Conservation (phyloP, 176 grass and related monocot species). For the Aegilops bicornis region DNA sequence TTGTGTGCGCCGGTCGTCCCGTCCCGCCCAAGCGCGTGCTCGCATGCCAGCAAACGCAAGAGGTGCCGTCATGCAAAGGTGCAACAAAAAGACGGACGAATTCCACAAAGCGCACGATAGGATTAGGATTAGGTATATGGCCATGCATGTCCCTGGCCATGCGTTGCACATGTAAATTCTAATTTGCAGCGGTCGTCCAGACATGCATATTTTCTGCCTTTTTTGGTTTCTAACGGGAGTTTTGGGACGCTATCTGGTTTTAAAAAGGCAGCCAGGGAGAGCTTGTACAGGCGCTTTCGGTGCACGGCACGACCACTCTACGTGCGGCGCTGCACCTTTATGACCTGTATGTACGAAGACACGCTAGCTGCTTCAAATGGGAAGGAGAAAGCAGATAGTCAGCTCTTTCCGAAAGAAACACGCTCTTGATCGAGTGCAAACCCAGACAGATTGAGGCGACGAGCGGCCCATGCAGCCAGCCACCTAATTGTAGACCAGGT, state of each 20-base stretch:
- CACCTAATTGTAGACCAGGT: not conserved
- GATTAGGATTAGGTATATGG: conserved; percentile 17
- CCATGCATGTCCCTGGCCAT: not conserved
- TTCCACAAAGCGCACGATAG: not conserved
- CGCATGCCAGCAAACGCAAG: not conserved
- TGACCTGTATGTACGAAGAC: not conserved
- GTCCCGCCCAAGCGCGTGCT: conserved; percentile 4
- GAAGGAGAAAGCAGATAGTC: not conserved
- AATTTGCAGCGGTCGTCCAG: not conserved
- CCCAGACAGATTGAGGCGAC: not conserved
- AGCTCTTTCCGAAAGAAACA: not conserved
- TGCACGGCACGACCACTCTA: not conserved
- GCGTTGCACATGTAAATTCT: not conserved
- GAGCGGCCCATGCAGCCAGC: not conserved
- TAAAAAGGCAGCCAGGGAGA: not conserved
- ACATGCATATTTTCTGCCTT: not conserved
- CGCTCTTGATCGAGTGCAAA: not conserved
- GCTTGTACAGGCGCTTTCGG: not conserved
- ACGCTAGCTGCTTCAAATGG: not conserved
- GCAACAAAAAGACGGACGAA: not conserved
- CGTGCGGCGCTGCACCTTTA: not conserved
- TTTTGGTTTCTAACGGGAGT: not conserved
- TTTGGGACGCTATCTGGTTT: not conserved
- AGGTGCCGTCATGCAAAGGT: not conserved
- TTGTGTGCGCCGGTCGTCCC: not conserved